These are phyloP conservation scores for Neofusicoccum ribis DNA, from an alignment of 2,329 filamentous ascomycete species.

Conservation along the genomic window DNA sequence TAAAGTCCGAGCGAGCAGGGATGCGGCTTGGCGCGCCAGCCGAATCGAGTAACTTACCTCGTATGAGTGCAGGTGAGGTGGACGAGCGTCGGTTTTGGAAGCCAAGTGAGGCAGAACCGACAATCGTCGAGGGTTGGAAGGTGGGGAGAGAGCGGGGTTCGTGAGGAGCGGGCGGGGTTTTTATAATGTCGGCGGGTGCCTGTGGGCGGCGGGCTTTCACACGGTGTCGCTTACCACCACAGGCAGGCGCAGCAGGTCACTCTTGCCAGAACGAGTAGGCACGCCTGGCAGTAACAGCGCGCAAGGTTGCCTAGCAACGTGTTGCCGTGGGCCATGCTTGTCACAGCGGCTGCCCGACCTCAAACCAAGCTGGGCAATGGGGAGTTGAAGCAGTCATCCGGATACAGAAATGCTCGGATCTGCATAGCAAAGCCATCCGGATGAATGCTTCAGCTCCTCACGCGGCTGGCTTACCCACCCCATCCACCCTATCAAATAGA, in stretches of 20 bases:
- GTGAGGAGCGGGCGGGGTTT: not conserved
- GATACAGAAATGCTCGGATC: no score
- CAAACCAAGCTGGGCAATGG: no score
- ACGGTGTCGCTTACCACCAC: no score
- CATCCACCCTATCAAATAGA: no score
- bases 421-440: no score
- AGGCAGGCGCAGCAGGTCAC: not conserved
- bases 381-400: no score
- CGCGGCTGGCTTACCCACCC: no score
- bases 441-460: no score
- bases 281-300: not conserved
- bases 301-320: not conserved
- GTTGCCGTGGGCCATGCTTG: not conserved
- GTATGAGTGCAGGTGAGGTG: not conserved
- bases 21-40: conserved; percentile 2
- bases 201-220: not conserved
- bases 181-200: not conserved
- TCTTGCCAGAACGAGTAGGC: not conserved
- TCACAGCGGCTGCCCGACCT: no score
- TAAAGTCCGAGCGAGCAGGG: conserved; percentile 4
- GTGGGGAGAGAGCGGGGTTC: not conserved
- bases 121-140: not conserved
- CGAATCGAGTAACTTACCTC: conserved; percentile 7
- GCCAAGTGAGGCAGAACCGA: not conserved
- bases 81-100: not conserved